Base-by-base conservation (phyloP, 352 stramenopile species). In the Phytophthora idaei region DNA sequence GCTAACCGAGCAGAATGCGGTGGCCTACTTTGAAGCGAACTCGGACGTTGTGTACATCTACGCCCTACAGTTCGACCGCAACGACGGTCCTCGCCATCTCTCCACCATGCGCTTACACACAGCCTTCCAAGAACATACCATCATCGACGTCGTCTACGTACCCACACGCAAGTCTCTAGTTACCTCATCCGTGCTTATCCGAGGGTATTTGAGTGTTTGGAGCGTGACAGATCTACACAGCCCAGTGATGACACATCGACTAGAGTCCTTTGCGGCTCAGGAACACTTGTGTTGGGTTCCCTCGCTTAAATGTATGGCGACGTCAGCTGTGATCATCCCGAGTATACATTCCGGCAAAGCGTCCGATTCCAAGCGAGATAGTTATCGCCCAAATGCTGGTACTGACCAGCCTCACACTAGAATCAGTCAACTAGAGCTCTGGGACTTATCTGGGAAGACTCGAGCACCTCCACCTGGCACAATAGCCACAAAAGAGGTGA, bases 41-140 rank as follows among this genome's bases (percentile, higher is more conserved):
- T 82, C 81, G 21, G 85, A 92, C 64, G 83, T 93, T 36, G 81
- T 93, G 11, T 83, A 82, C 44, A 46, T 92, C 11, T 92, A 93
- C 60, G 67, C 64, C 3, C 58, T 90, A 8, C 76, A 85, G 51
- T 90, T 91, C 42, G 77, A 90, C 36, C 69, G 67, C 5, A 87
- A 88, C 57, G 83, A 90, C 5, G 80, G 76, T 2, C 81, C 81
- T 6, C 76, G 74, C n/a, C 78, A 92, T 36, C 49, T 88, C 17
- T 85, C 83, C 37, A 87, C 80, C 0, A 85, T 93, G 57, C 76
- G 85, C 10, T 57, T 92, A 4, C 85, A 93, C 68, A 93, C 85
- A 0, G 81, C 83, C 11, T 93, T 92, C 71, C 80, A 91, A 45
- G 85, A 89, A 42, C 85, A 93, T 60, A 69, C 68, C 1, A 51